A percentile compares a stretch with the other conserved stretches of the same genome.
phyloP scores from a whole-genome alignment of 768 basidiomycete species.

The Tulasnella sp. region DNA sequence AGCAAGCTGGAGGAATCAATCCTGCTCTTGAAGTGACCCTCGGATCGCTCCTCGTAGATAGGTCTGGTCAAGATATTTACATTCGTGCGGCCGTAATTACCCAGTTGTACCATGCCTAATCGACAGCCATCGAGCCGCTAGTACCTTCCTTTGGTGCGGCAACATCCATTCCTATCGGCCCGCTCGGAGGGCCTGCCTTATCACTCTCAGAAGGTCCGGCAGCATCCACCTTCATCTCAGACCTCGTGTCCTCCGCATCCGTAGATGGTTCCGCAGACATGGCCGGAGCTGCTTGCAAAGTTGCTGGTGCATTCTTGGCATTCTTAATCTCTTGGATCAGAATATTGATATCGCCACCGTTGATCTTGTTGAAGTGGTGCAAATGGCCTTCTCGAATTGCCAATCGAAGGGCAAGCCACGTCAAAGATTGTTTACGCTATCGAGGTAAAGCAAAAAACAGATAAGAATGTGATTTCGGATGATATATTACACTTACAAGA shows the following conservation, averaged over 20 bases:
- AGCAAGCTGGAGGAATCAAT: too few relatives aligned
- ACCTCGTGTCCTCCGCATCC: not conserved
- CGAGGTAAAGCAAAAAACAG: not conserved
- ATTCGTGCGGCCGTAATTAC: too few relatives aligned
- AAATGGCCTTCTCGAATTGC: conserved; percentile 13
- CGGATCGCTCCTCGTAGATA: too few relatives aligned
- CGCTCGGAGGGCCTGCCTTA: too few relatives aligned
- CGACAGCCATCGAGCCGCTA: too few relatives aligned
- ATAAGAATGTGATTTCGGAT: too few relatives aligned
- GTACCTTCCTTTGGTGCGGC: not conserved
- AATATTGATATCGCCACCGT: not conserved
- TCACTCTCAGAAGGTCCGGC: too few relatives aligned
- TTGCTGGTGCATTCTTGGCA: not conserved
- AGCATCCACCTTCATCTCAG: too few relatives aligned
- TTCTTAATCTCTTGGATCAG: conserved; percentile 12
- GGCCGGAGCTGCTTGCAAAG: not conserved
- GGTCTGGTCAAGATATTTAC: too few relatives aligned
- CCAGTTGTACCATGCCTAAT: too few relatives aligned
- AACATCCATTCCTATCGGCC: not conserved
- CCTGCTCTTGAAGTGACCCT: too few relatives aligned
- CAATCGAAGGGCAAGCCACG: conserved; percentile 15
- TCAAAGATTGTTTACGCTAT: conserved; percentile 14
- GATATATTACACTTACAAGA: not conserved
- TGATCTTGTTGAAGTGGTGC: conserved; percentile 17
- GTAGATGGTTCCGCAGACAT: not conserved